Evolutionary conservation across 2,329 filamentous ascomycete genomes (phyloP).

Genomic region (Berkeleyomyces basicola): DNA sequence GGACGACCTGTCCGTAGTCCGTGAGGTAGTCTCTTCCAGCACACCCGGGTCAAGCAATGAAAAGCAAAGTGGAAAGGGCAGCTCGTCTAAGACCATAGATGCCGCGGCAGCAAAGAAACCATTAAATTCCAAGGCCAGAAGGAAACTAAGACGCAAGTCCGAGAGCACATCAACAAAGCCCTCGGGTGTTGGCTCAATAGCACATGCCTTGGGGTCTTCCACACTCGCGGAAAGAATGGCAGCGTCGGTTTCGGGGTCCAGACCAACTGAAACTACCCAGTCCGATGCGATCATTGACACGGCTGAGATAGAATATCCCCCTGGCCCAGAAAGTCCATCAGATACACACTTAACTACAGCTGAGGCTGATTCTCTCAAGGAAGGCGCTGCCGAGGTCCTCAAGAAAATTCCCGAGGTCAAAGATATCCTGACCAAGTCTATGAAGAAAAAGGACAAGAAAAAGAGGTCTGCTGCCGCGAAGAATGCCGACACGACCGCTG

Average conservation of each 20-base stretch:
- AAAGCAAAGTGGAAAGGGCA: neutral
- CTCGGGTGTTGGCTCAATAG: neutral
- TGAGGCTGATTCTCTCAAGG: constrained; percentile 7
- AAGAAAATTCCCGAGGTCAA: constrained; percentile 8
- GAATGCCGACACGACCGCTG: neutral
- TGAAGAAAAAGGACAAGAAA: constrained; percentile 11
- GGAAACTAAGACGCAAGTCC: neutral
- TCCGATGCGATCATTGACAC: neutral
- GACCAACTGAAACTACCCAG: neutral
- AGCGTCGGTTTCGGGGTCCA: neutral
- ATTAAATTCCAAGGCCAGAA: neutral
- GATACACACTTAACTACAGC: neutral
- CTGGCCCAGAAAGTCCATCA: neutral
- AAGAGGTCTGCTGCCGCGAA: neutral
- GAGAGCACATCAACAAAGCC: neutral
- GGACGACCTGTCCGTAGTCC: neutral
- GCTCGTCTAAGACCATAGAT: neutral
- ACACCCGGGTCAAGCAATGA: neutral
- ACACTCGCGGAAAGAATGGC: neutral
- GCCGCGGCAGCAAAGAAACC: neutral
- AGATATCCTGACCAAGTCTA: constrained; percentile 12
- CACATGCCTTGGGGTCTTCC: neutral
- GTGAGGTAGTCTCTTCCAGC: neutral
- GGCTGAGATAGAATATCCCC: neutral
- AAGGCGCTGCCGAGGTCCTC: constrained; percentile 13